phyloP scores from a whole-genome alignment of 768 basidiomycete species.

The Boletus coccyginus region DNA sequence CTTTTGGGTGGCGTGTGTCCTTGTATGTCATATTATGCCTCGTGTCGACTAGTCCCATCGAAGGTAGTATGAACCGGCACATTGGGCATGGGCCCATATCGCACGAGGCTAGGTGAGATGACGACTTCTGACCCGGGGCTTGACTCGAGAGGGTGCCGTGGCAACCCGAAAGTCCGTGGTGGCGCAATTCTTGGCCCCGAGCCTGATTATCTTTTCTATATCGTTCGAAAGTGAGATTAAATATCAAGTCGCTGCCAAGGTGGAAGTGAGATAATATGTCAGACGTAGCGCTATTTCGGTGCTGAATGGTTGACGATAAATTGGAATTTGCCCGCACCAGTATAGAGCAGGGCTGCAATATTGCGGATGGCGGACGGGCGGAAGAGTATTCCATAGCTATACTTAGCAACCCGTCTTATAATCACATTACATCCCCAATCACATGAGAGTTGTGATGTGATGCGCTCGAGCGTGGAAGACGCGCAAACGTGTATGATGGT shows the following conservation, averaged over 20 bases:
- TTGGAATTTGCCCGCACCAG: too few relatives aligned
- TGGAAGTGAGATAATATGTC: background rate
- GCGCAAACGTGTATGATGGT: background rate
- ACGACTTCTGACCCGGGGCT: conserved; percentile 5
- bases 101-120: conserved; percentile 10
- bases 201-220: background rate
- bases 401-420: conserved; percentile 11
- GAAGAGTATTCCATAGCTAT: background rate
- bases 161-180: conserved; percentile 7
- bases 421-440: conserved; percentile 8
- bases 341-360: background rate
- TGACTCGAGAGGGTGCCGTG: conserved; percentile 13
- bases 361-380: background rate
- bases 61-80: conserved; percentile 15
- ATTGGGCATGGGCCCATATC: conserved; percentile 3
- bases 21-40: conserved; percentile 8
- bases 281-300: too few relatives aligned
- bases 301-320: background rate
- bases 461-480: conserved; percentile 1
- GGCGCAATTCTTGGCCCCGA: background rate
- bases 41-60: conserved; percentile 11
- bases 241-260: background rate
- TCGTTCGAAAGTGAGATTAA: background rate
- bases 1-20: background rate
- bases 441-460: background rate